Evolutionary conservation across 2,329 filamentous ascomycete species (phyloP).

Genomic region (Reticulascus tulasneorum): DNA sequence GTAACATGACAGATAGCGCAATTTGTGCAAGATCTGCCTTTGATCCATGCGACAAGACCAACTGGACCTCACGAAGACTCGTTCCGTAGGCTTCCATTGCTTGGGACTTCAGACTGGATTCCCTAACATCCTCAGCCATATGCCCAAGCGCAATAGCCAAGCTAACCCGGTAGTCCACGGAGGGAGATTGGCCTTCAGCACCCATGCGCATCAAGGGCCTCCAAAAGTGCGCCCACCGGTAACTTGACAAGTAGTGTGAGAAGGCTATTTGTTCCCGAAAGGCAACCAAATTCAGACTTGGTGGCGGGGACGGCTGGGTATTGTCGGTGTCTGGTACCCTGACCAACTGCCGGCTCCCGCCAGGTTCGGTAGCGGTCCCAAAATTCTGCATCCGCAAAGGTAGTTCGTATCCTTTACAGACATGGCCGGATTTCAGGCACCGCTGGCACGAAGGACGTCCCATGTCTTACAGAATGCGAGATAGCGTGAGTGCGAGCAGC

Average conservation of each 20-base stretch:
- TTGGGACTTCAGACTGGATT: constrained; percentile 3
- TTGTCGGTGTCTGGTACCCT: background rate
- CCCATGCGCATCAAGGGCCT: constrained; percentile 1
- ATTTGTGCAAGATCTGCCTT: background rate
- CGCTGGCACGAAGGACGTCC: constrained; percentile 1
- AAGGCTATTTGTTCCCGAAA: constrained; percentile 8
- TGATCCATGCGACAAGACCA: background rate
- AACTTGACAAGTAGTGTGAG: constrained; percentile 3
- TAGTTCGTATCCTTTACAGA: constrained; percentile 4
- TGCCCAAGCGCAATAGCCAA: constrained; percentile 4
- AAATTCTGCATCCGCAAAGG: constrained; percentile 7
- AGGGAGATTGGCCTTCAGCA: background rate
- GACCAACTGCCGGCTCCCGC: background rate
- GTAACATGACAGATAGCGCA: constrained; percentile 5
- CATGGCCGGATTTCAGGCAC: constrained; percentile 8
- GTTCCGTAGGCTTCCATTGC: constrained; percentile 3
- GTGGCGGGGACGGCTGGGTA: background rate
- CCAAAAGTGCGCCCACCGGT: constrained; percentile 9
- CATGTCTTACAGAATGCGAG: background rate
- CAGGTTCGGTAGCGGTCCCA: background rate
- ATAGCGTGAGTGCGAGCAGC: background rate
- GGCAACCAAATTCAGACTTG: constrained; percentile 3
- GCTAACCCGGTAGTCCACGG: background rate
- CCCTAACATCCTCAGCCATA: background rate
- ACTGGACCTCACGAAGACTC: constrained; percentile 1